phyloP scores from a whole-genome alignment of 176 grass and related monocot genomes.

The Carex littledalei region DNA sequence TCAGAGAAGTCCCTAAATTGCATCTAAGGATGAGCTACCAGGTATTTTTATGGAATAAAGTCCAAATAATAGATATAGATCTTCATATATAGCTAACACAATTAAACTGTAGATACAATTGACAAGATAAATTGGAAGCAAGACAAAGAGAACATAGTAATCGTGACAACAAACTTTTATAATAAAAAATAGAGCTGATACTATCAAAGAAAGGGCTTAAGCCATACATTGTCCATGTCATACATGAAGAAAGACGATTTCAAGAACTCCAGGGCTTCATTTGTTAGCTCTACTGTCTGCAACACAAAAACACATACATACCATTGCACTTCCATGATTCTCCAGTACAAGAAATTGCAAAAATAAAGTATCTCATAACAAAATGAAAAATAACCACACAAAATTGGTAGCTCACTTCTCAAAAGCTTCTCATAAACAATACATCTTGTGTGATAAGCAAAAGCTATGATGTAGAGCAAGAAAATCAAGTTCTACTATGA shows the following conservation, averaged over 20 bases:
- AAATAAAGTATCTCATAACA: background rate
- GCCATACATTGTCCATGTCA: constrained; percentile 81
- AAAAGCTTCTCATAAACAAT: background rate
- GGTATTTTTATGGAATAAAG: background rate
- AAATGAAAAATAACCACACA: background rate
- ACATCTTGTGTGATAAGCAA: background rate
- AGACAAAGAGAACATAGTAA: background rate
- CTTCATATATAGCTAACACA: background rate
- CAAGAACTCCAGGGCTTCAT: constrained; percentile 68
- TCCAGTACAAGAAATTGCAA: background rate
- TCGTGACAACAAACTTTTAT: background rate
- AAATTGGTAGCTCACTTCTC: background rate
- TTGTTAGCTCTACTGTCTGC: constrained; percentile 83
- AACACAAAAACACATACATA: constrained; percentile 18
- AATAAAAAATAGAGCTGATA: background rate
- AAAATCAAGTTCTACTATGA: background rate
- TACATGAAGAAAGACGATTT: constrained; percentile 78
- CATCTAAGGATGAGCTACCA: background rate
- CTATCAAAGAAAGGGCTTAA: constrained; percentile 8
- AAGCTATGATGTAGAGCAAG: background rate
- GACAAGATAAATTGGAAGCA: background rate
- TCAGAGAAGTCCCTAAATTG: background rate
- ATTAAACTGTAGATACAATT: background rate
- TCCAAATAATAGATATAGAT: background rate
- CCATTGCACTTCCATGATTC: background rate